Evolutionary conservation across 1,139 yeast species (phyloP).

Genomic region (Arxiozyma slooffiae): DNA sequence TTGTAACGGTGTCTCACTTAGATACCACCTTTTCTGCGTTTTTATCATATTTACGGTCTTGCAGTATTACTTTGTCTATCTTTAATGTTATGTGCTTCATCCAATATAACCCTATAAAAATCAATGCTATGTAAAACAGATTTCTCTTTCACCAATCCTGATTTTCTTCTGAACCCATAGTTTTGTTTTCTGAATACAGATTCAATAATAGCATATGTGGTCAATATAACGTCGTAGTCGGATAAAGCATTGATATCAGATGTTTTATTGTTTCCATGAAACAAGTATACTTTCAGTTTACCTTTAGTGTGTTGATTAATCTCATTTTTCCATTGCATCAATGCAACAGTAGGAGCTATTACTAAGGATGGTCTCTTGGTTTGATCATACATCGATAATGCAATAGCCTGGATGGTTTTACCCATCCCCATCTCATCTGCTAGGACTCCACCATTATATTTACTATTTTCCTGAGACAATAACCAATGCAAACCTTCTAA

Average conservation of each 20-base stretch:
- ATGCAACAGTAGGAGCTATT: conserved; percentile 94
- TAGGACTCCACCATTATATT: conserved; percentile 78
- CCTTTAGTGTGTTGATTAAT: conserved; percentile 76
- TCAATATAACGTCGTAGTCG: conserved; percentile 70
- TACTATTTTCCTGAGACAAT: conserved; percentile 63
- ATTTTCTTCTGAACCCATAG: conserved; percentile 71
- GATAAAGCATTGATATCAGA: conserved; percentile 45
- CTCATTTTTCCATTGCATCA: conserved; percentile 96
- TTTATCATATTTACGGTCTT: conserved; percentile 65
- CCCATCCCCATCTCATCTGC: conserved; percentile 99
- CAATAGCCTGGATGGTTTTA: conserved; percentile 90
- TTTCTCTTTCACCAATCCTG: conserved; percentile 59
- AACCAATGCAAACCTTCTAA: conserved; percentile 90
- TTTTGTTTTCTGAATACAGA: conserved; percentile 74
- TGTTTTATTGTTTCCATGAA: conserved; percentile 77
- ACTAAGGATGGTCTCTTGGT: conserved; percentile 69
- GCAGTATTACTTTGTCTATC: conserved; percentile 91
- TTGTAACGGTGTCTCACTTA: conserved; percentile 93
- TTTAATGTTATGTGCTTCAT: conserved; percentile 95
- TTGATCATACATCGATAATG: conserved; percentile 62
- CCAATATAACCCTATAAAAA: conserved; percentile 82
- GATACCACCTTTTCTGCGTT: conserved; percentile 75
- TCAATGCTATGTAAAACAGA: conserved; percentile 66
- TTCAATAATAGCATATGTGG: conserved; percentile 87
- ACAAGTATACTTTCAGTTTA: conserved; percentile 54